These are phyloP conservation scores for Cymbopogon flexuosus DNA, from an alignment of 202 grass and related monocot species.

Conservation along the genomic window DNA sequence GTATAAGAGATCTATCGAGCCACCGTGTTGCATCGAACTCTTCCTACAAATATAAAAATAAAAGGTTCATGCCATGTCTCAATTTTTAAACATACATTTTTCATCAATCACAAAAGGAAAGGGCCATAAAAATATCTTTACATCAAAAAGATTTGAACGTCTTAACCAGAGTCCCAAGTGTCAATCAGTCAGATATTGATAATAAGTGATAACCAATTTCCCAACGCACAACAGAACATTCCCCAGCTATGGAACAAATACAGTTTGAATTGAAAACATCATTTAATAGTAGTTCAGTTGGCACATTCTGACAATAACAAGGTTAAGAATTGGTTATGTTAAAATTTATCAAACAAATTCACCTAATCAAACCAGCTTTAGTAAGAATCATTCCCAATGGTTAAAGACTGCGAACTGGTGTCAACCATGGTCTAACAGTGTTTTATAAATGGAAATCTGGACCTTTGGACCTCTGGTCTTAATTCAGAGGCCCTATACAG, in stretches of 20 bases:
- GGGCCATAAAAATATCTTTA: background rate
- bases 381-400: too few relatives aligned
- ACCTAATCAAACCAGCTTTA: background rate
- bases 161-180: background rate
- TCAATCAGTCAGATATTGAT: background rate
- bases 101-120: background rate
- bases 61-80: slow-evolving; percentile 2
- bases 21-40: slow-evolving; percentile 94
- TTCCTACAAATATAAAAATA: slow-evolving; percentile 48
- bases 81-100: slow-evolving; percentile 13
- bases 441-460: background rate
- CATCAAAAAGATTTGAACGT: background rate
- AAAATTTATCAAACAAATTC: background rate
- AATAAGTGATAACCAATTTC: background rate
- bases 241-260: background rate
- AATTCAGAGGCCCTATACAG: background rate
- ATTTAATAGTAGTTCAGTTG: background rate
- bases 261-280: background rate
- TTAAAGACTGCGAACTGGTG: background rate
- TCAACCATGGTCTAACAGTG: background rate
- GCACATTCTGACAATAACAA: background rate
- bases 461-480: background rate
- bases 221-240: background rate
- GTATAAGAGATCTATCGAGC: slow-evolving; percentile 96
- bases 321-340: background rate